Evolutionary conservation across 2,329 filamentous ascomycete genomes (phyloP).

Genomic region (Apiospora pterosperma): DNA sequence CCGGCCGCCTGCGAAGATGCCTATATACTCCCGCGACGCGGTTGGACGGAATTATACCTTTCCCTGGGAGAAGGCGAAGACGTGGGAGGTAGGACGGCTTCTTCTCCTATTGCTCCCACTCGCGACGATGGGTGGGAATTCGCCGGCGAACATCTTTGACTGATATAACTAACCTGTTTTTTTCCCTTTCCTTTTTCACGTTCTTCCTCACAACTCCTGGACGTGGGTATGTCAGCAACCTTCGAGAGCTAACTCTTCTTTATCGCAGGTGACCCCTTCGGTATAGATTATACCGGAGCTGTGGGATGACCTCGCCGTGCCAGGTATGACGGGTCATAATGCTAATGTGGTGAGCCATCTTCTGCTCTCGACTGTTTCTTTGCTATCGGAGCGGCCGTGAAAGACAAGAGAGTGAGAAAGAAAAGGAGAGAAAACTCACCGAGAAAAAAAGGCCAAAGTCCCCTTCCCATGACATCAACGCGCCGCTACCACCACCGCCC

Average conservation of each 20-base stretch:
- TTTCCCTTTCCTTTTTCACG: neutral
- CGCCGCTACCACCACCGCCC: constrained; percentile 5
- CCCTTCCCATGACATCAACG: constrained; percentile 21
- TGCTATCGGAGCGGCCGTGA: no score
- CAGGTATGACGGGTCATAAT: constrained; percentile 51
- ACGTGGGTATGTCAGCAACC: neutral
- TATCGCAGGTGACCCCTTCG: constrained; percentile 6
- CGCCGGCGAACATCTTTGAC: no score
- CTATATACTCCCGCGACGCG: constrained; percentile 64
- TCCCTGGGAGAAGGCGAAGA: constrained; percentile 62
- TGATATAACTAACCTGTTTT: no score
- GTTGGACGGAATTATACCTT: constrained; percentile 64
- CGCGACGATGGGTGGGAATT: no score
- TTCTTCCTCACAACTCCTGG: neutral
- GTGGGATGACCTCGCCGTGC: constrained; percentile 55
- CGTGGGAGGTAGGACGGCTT: constrained; percentile 48
- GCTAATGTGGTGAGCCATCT: constrained; percentile 45
- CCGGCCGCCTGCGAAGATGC: constrained; percentile 34
- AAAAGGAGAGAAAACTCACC: neutral
- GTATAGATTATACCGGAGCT: constrained; percentile 51
- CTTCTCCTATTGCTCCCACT: neutral
- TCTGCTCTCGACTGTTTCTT: neutral
- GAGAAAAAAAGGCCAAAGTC: constrained; percentile 26
- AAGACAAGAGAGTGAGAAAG: no score
- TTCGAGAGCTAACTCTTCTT: neutral